Base-by-base conservation (phyloP, 192 early-diverging fungal species). In the Nowakowskiella sp. region DNA sequence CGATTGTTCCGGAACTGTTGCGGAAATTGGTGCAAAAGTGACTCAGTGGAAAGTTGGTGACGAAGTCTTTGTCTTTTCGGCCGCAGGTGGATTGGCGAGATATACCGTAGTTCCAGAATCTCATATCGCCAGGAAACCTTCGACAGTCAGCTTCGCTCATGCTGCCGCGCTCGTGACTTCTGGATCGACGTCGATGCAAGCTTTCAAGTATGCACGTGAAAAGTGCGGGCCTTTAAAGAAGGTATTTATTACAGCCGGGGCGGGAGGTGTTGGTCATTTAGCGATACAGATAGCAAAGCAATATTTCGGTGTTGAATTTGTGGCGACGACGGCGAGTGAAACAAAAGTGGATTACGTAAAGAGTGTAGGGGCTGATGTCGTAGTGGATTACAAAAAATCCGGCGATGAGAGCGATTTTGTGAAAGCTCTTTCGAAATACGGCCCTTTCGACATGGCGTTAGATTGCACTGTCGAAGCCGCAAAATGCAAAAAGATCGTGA, bases 181-280 rank as follows among this genome's bases (percentile, higher is more conserved):
- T n/a, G n/a, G n/a, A n/a, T n/a, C n/a, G n/a, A n/a, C n/a, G n/a
- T n/a, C n/a, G n/a, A n/a, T 60, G 31, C 59, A 67, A 59, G 65
- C 53, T 4, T 34, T 79, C 25, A 70, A 69, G 36, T 22, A 42
- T 2, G 42, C 42, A 1, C 55, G 58, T 1, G 55, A 65, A 7
- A 19, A 61, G 26, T 43, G 36, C 4, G 64, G 57, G 6, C n/a
- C n/a, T n/a, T n/a, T n/a, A n/a, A 44, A 67, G 19, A 44, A 59
- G 3, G 13, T 76, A 42, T 66, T 76, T 60, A 65, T 83, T 5
- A 74, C 64, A 45, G 81, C 60, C 4, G 81, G 81, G 0, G 57
- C 76, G 45, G 75, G 74, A 42, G 76, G 80, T 25, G 68, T 79
- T 16, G 81, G 77, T 3, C 60, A 62, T 58, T 68, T 79, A 53